phyloP scores from a whole-genome alignment of 2,329 filamentous ascomycete species.

The Colletotrichum lini region DNA sequence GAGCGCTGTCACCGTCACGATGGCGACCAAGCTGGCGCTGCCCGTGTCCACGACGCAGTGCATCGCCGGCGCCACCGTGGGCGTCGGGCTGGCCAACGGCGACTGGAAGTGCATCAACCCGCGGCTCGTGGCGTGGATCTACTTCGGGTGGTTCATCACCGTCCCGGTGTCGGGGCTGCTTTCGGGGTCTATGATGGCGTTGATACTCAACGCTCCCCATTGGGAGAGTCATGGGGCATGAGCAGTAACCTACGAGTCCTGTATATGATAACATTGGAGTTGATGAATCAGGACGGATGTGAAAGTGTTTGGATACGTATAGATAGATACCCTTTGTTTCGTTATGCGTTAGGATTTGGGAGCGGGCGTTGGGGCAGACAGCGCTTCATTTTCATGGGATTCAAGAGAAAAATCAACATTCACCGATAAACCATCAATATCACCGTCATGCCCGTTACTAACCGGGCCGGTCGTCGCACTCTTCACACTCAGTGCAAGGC shows the following conservation, averaged over 20 bases:
- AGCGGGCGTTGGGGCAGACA: background rate
- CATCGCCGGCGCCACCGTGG: slow-evolving; percentile 65
- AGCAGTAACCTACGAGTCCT: background rate
- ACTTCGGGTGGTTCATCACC: slow-evolving; percentile 66
- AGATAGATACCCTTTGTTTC: background rate
- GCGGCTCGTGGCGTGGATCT: slow-evolving; percentile 62
- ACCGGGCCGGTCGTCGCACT: background rate
- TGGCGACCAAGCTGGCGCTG: slow-evolving; percentile 66
- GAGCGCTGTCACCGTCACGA: slow-evolving; percentile 66
- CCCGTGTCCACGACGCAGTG: slow-evolving; percentile 67
- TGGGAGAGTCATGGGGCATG: slow-evolving; percentile 43
- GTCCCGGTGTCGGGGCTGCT: slow-evolving; percentile 65
- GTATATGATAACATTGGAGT: background rate
- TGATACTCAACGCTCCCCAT: slow-evolving; percentile 68
- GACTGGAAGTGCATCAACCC: slow-evolving; percentile 65
- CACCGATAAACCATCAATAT: background rate
- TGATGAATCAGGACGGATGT: too few relatives aligned
- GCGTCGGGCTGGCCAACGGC: slow-evolving; percentile 66
- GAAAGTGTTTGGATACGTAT: too few relatives aligned
- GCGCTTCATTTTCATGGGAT: background rate
- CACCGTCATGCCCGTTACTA: too few relatives aligned
- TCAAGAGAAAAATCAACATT: background rate
- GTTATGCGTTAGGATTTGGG: too few relatives aligned
- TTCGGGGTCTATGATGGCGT: slow-evolving; percentile 67
- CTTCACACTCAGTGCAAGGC: slow-evolving; percentile 16